Evolutionary conservation across 2,329 filamentous ascomycete genomes (phyloP).

Genomic region (Capronia americana): DNA sequence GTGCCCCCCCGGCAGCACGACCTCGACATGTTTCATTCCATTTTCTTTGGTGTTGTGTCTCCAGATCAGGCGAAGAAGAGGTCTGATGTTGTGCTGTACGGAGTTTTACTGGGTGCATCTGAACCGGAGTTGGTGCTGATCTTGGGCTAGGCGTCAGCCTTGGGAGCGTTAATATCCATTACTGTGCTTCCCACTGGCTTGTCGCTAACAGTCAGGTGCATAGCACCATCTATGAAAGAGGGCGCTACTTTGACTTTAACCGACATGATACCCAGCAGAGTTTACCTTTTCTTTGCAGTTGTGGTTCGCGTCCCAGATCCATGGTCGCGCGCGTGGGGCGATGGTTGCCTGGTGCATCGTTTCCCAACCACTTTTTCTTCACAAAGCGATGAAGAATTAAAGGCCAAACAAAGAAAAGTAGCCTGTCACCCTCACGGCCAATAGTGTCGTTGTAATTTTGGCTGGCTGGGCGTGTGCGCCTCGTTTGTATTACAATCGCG

Average conservation of each 20-base stretch:
- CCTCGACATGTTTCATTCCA: neutral
- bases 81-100: neutral
- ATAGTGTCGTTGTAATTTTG: slow-evolving; percentile 2
- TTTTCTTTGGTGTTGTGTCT: neutral
- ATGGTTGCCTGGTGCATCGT: slow-evolving; percentile 3
- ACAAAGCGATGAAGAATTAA: slow-evolving; percentile 5
- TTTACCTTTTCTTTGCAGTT: neutral
- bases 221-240: neutral
- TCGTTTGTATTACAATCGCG: slow-evolving; percentile 13
- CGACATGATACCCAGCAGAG: neutral
- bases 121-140: neutral
- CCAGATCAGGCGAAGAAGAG: neutral
- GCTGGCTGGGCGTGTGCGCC: slow-evolving; percentile 9
- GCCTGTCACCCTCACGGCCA: slow-evolving; percentile 8
- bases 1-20: neutral
- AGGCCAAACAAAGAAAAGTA: neutral
- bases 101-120: neutral
- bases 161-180: neutral
- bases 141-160: neutral
- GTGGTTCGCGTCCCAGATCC: neutral
- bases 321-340: neutral
- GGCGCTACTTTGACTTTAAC: neutral
- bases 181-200: neutral
- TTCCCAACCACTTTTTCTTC: neutral
- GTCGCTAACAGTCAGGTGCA: neutral